Evolutionary conservation across 2,329 filamentous ascomycete species (phyloP), one percentile per base, ranked within the genome.

Genomic region (Pseudocercospora vitis): DNA sequence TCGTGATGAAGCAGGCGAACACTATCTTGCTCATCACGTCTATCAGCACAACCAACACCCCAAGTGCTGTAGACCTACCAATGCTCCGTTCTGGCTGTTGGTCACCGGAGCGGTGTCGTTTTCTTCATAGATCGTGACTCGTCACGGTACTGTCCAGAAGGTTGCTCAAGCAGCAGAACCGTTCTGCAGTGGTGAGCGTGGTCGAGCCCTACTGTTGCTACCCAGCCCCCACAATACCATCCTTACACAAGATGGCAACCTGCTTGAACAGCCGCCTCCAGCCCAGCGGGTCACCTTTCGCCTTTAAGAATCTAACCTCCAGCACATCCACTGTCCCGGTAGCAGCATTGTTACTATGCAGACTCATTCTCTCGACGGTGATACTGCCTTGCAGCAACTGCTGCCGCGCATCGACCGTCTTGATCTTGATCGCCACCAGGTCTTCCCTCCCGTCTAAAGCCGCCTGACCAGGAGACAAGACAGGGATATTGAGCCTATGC

Each of bases 181-280:
- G n/a, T n/a, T n/a, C n/a, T n/a, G n/a, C n/a, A n/a, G n/a, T n/a
- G n/a, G n/a, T n/a, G n/a, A 29, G 26, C 6, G 6, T 7, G 19
- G 3, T 21, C 37, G 19, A 12, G 16, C 16, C 37, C 19, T 40
- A 40, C 21, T 7, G 14, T 33, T 52, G 44, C 33, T 52, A 42
- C 1, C 53, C 45, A 26, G 48, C 53, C 7, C 48, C 55, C 26
- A 61, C 40, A 39, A 97, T 86, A 7, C 84, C 90, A 68, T 96
- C 90, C 68, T 89, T 89, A 74, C 91, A 95, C 56, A 92, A 77
- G 59, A 95, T 78, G 24, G 89, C 89, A n/a, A 96, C 82, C 71
- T 90, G 91, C 75, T 99, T 99, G 78, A 99, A 99, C 70, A 99
- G 90, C 28, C 94, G 79, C 56, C 94, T 83, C 94, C 95, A 99